phyloP scores from a whole-genome alignment of 2,329 filamentous ascomycete genomes.

The Dendrostoma leiphaemia region DNA sequence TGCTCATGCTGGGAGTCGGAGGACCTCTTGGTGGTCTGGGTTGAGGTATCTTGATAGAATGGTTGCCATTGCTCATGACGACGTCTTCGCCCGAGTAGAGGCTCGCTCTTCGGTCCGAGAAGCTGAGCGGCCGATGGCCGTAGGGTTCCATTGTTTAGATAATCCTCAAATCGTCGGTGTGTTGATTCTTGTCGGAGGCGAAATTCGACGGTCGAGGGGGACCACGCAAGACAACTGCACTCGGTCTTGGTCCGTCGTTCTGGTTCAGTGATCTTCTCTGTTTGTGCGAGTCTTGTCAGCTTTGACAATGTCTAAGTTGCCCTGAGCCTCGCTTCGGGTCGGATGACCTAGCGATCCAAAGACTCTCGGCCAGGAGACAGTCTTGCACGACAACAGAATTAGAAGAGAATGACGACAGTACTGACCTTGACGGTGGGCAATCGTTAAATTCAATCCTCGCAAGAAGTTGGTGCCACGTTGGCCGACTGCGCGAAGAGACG shows the following conservation, averaged over 20 bases:
- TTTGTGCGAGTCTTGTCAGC: conserved; percentile 1
- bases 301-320: neutral
- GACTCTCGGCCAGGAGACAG: neutral
- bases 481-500: no score
- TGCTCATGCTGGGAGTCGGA: conserved; percentile 66
- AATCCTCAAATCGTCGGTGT: conserved; percentile 6
- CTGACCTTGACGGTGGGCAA: conserved; percentile 5
- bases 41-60: conserved; percentile 50
- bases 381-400: neutral
- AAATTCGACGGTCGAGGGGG: conserved; percentile 5
- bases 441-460: neutral
- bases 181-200: neutral
- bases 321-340: neutral
- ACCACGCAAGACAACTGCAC: neutral
- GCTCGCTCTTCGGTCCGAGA: conserved; percentile 61
- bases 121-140: conserved; percentile 49
- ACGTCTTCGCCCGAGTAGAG: conserved; percentile 54
- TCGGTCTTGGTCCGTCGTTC: neutral
- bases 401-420: neutral
- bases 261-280: neutral
- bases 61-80: conserved; percentile 48
- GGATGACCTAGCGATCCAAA: neutral
- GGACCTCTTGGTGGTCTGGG: conserved; percentile 53
- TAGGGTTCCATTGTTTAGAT: conserved; percentile 39
- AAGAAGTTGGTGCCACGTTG: neutral